Evolutionary conservation across 306 rosid species (phyloP), one percentile per base, ranked within the genome.

Genomic region (Pyrus bretschneideri): DNA sequence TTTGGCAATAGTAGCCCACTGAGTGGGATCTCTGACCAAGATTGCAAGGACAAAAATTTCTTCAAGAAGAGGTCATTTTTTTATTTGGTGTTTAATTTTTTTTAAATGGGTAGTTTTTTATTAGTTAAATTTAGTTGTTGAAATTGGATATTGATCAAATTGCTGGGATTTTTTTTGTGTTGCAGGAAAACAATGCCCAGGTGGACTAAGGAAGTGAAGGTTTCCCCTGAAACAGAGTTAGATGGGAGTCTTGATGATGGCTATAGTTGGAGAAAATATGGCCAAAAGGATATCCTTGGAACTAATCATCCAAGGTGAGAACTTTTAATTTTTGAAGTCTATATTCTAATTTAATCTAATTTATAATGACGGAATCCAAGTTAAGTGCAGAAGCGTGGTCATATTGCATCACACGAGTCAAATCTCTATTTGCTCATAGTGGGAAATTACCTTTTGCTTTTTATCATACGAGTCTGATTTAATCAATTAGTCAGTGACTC

Each of bases 201-300:
- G 38, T 78, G 90, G 94, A 90, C 86, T 71, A 78, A 88, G 17
- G 79, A 87, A 82, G 87, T 93, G 74, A 88, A 80, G 88, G 78
- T 90, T 70, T 60, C 69, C 51, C 52, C 85, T 31, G 90, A 49
- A 75, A 61, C 90, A 68, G 84, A 79, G 11, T 29, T 59, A 42
- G 96, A 85, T 7, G 96, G 90, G 49, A 73, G 85, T 44, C 45
- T 65, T 23, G 79, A 82, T 38, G 98, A 93, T 81, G 93, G 94
- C n/a, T 78, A 81, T 52, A 83, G 84, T 85, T 93, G 98, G 98
- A 93, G 98, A 83, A 93, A 93, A 78, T 93, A 93, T 80, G 98
- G 98, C 4, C 96, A 91, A 79, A 93, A 93, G 67, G 96, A 88
- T 9, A 93, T 93, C 22, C 98, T 88, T 69, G 97, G 97, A 70